Base-by-base conservation (phyloP, 352 stramenopile species). In the Globisporangium paroecandrum region DNA sequence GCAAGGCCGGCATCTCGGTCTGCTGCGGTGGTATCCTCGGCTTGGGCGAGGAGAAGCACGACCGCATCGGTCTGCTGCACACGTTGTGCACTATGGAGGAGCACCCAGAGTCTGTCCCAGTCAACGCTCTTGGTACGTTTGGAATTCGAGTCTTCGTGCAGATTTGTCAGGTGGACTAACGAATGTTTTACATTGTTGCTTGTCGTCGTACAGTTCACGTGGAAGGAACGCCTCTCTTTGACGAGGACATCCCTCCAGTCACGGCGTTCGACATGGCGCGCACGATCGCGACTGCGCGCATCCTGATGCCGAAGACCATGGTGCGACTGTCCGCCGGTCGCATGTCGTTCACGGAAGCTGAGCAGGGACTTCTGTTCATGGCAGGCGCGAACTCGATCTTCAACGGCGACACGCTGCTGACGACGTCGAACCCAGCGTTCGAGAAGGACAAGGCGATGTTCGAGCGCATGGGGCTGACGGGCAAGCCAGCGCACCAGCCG, bases 321-420 rank as follows among this genome's bases (percentile, higher is more conserved):
- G 97, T 99, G 53, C 94, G 97, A 27, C 81, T 99, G 32, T 98
- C 92, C 22, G 97, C 97, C 22, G 97, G 97, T n/a, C 90, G 97
- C 69, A 90, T 99, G 71, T 98, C 93, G 53, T 99, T 99, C 77
- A 95, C 89, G 62, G 88, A 99, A 69, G 94, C 94, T 4, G 97
- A 99, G 74, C 97, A 99, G 77, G 97, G 85, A 7, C 77, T 98
- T 62, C 97, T 98, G 81, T 99, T 99, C 83, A 96, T 98, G 81
- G 96, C 96, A 6, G 97, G 97, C 22, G 97, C 97, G 64, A 99
- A 99, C 87, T 98, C 94, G 65, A 99, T 99, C 78, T 99, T 99
- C 75, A 99, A 98, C 78, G 97, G 97, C 36, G 97, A 99, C 81
- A 98, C 95, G 77, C 84, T 99, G 53, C 81, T 99, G 47, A 99